Evolutionary conservation across 2,329 filamentous ascomycete genomes (phyloP), one percentile per base, ranked within the genome.

Genomic region (Malbranchea cinnamomea): DNA sequence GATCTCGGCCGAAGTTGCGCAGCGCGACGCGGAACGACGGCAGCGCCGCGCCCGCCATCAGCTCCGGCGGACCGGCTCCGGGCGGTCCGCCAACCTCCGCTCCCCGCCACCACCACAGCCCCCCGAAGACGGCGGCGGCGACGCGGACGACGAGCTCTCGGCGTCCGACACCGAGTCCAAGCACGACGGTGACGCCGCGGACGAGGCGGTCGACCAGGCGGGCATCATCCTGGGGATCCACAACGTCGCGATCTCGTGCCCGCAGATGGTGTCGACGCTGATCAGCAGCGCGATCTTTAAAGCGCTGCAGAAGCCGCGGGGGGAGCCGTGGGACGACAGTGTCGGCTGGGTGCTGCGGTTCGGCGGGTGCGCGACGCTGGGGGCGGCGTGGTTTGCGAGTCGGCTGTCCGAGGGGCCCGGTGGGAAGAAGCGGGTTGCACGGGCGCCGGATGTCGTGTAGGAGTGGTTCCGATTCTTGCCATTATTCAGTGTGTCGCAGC

Each of bases 171-270:
- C 54, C 6, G 53, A 54, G 5, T 53, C 32, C n/a, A 32, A 29
- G 2, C 22, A 42, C 12, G 31, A 33, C 5, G 27, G 49, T 7
- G 56, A 54, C 10, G 59, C 68, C 26, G 65, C 66, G n/a, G 65
- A 67, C 2, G 64, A 71, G 15, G 65, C 71, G 22, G 63, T 71
- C 2, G 79, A 85, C 45, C 78, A 89, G 49, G 82, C 84, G 4
- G 84, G 87, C 23, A 79, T 94, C 23, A 83, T 95, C 25, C 67
- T 95, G 2, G 87, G 87, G 6, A 84, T 95, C 32, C 87, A 95
- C 62, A 95, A 95, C 53, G 87, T 95, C 58, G 78, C 85, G 10
- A 80, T 95, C 42, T 83, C 85, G 1, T 75, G 83, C 4, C 87
- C 87, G 2, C 87, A 95, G 50, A 85, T 94, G 37, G 67, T 94